Evolutionary conservation across 192 early-diverging fungal genomes (phyloP), one percentile per base, ranked within the genome.

Genomic region (Coemansia sp.): DNA sequence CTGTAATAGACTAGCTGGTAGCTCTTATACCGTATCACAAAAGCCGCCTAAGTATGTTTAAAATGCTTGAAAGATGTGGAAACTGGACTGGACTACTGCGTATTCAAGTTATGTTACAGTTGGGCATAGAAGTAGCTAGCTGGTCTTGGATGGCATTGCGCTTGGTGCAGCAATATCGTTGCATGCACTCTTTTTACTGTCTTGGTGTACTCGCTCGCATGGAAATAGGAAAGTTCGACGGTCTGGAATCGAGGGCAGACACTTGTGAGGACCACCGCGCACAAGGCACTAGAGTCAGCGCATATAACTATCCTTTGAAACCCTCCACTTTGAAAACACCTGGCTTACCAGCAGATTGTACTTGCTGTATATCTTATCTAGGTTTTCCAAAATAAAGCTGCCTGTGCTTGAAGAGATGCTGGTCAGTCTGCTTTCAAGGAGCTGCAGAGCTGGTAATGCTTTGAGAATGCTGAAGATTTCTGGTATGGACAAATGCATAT

Each of bases 1-100:
- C 52, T 54, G 52, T 54, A 54, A 54, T 54, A 54, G 23, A 54
- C 52, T 30, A 30, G 52, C 52, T 53, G 50, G 28, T 53, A 30
- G 44, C 23, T 53, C 15, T 31, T 30, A n/a, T n/a, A 30, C 50
- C 50, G 22, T 53, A 31, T 53, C 50, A 53, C 50, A 40, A 40
- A 40, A 40, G 13, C 6, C 14, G 14, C 37, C 37, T 40, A 40
- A 34, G 33, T 6, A 3, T 34, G 9, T 9, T 6, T 6, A 34
- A 9, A 34, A 9, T 34, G 3, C 5, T 34, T 34, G 9, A 34
- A 3, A 9, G 33, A 34, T 34, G 33, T 34, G 33, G 33, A 34
- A 34, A 34, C n/a, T 34, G 33, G 9, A 6, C 33, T 34, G 33
- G 9, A 34, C n/a, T n/a, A n/a, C n/a, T n/a, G n/a, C n/a, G n/a